Evolutionary conservation across 2,329 filamentous ascomycete genomes (phyloP).

Genomic region (Endocalyx cinctus): DNA sequence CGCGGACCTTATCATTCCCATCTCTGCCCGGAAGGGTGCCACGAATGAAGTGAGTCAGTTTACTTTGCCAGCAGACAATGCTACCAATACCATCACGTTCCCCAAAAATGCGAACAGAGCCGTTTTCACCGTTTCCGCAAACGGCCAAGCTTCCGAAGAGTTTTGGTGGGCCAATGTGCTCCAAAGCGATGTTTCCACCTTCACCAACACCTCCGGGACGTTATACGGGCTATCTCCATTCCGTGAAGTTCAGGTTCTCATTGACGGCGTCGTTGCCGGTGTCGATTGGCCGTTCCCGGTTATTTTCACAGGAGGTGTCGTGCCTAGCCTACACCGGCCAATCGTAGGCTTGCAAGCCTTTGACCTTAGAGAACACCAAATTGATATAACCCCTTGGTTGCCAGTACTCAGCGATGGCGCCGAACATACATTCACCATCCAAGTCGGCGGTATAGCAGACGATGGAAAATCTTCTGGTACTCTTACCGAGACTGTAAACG

Average conservation of each 20-base stretch:
- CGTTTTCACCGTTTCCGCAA: conserved; percentile 67
- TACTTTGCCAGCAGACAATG: conserved; percentile 56
- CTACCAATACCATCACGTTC: conserved; percentile 51
- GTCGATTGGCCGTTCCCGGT: conserved; percentile 64
- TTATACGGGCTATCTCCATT: conserved; percentile 66
- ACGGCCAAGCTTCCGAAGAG: conserved; percentile 69
- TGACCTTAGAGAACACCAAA: conserved; percentile 62
- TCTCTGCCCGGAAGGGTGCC: conserved; percentile 49
- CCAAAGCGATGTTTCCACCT: conserved; percentile 52
- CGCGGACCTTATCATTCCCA: conserved; percentile 62
- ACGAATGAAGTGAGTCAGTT: conserved; percentile 58
- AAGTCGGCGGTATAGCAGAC: conserved; percentile 51
- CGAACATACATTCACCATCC: conserved; percentile 55
- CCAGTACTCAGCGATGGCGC: conserved; percentile 50
- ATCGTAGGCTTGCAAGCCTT: conserved; percentile 64
- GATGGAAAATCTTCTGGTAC: conserved; percentile 44
- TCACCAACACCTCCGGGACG: conserved; percentile 47
- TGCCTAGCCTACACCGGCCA: conserved; percentile 62
- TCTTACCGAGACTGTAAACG: conserved; percentile 46
- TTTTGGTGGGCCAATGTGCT: conserved; percentile 80
- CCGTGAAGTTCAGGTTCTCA: conserved; percentile 60
- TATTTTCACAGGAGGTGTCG: conserved; percentile 65
- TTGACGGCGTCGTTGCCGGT: conserved; percentile 57
- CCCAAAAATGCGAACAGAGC: conserved; percentile 62
- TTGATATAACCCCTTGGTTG: conserved; percentile 62